These are phyloP conservation scores for Punctularia strigosozonata DNA, from an alignment of 768 basidiomycete genomes.

Conservation along the genomic window DNA sequence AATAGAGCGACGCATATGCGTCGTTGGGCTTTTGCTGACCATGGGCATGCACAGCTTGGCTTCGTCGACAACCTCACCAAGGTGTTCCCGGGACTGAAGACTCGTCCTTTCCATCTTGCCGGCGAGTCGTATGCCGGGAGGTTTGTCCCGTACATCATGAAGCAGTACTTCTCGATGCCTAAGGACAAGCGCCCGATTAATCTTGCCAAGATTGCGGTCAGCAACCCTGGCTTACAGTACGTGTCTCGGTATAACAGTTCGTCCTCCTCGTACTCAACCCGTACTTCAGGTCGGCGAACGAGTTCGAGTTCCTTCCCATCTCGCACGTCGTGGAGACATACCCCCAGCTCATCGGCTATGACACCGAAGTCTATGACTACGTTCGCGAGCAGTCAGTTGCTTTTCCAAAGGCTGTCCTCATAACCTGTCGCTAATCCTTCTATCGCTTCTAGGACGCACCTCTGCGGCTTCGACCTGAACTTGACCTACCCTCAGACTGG, in stretches of 20 bases:
- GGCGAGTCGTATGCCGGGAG: constrained; percentile 59
- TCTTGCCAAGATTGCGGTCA: constrained; percentile 57
- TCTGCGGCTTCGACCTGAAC: constrained; percentile 58
- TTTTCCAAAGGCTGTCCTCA: too few relatives aligned
- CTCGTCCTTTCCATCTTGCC: constrained; percentile 45
- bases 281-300: too few relatives aligned
- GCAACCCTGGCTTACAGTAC: too few relatives aligned
- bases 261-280: too few relatives aligned
- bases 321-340: constrained; percentile 63
- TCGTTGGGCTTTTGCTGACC: too few relatives aligned
- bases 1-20: too few relatives aligned
- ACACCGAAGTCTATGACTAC: constrained; percentile 51
- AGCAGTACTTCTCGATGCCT: constrained; percentile 56
- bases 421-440: too few relatives aligned
- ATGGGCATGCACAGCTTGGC: constrained; percentile 50
- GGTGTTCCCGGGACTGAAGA: constrained; percentile 50
- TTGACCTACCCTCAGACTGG: constrained; percentile 59
- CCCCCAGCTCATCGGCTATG: constrained; percentile 67
- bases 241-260: too few relatives aligned
- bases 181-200: constrained; percentile 55
- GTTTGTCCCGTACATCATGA: constrained; percentile 64
- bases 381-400: constrained; percentile 60
- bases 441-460: constrained; percentile 38
- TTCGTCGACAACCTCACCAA: constrained; percentile 54
- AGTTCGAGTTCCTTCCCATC: too few relatives aligned